Evolutionary conservation across 2,329 filamentous ascomycete species (phyloP).

Genomic region (Fusarium sp.): DNA sequence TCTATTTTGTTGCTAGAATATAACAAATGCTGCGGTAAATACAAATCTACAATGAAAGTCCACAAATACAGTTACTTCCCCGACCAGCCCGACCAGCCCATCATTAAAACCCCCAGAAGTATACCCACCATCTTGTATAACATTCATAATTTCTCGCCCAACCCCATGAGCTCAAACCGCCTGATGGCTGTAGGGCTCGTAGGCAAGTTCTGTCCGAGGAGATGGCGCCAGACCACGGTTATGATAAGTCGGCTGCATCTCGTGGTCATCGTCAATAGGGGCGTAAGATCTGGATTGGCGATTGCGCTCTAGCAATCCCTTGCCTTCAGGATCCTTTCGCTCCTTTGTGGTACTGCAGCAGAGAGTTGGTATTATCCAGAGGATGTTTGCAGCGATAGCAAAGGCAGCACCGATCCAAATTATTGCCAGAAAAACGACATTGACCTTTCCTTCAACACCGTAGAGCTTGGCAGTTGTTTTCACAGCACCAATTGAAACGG

Average conservation of each 20-base stretch:
- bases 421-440: not conserved
- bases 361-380: not conserved
- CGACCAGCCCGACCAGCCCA: not conserved
- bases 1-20: rapidly evolving
- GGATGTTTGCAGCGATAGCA: not conserved
- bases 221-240: not conserved
- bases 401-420: not conserved
- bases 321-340: not conserved
- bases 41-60: not conserved
- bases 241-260: not conserved
- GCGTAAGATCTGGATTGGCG: not conserved
- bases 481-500: not conserved
- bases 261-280: not conserved
- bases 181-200: not conserved
- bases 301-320: not conserved
- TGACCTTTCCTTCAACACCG: not conserved
- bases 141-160: rapidly evolving
- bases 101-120: too few species aligned
- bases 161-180: not conserved
- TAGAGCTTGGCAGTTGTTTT: not conserved
- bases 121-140: rapidly evolving
- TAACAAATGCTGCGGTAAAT: not conserved
- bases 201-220: not conserved
- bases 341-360: not conserved
- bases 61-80: not conserved